Evolutionary conservation across 352 stramenopile species (phyloP).

Genomic region (Globisporangium heterothallicum): DNA sequence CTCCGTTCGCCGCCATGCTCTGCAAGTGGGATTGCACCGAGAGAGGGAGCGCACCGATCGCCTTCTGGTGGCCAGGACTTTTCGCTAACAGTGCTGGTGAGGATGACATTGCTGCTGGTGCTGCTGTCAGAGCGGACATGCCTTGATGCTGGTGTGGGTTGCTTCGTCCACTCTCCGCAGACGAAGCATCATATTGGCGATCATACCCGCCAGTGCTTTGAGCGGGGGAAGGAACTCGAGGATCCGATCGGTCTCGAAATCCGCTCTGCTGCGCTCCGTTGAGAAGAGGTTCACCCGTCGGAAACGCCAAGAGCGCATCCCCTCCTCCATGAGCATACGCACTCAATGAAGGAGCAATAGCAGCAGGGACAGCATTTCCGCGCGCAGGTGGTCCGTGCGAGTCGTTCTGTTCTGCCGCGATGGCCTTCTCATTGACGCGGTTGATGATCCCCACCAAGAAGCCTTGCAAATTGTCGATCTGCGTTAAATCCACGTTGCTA

Average conservation of each 20-base stretch:
- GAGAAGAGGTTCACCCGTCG: neutral
- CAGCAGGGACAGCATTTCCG: neutral
- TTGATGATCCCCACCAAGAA: slow-evolving; percentile 86
- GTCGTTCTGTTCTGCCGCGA: slow-evolving; percentile 20
- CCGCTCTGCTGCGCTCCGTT: neutral
- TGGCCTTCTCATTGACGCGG: slow-evolving; percentile 62
- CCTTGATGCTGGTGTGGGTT: slow-evolving; percentile 10
- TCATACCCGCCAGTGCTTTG: slow-evolving; percentile 18
- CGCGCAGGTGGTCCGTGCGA: neutral
- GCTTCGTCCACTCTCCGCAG: slow-evolving; percentile 11
- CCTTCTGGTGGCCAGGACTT: slow-evolving; percentile 9
- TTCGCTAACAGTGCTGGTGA: slow-evolving; percentile 6
- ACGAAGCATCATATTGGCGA: slow-evolving; percentile 22
- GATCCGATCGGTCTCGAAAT: slow-evolving; percentile 15
- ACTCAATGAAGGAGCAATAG: neutral
- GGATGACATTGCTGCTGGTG: neutral
- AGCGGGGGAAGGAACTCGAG: slow-evolving; percentile 13
- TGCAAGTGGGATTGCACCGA: slow-evolving; percentile 68
- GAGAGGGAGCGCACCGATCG: slow-evolving; percentile 34
- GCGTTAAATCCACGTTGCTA: slow-evolving; percentile 63
- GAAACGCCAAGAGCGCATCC: slow-evolving; percentile 5
- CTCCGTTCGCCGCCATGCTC: slow-evolving; percentile 46
- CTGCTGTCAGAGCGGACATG: slow-evolving; percentile 12
- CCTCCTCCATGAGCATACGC: neutral
- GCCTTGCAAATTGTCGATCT: slow-evolving; percentile 70